Evolutionary conservation across 2,329 filamentous ascomycete species (phyloP).

Genomic region (Talaromyces marneffei): DNA sequence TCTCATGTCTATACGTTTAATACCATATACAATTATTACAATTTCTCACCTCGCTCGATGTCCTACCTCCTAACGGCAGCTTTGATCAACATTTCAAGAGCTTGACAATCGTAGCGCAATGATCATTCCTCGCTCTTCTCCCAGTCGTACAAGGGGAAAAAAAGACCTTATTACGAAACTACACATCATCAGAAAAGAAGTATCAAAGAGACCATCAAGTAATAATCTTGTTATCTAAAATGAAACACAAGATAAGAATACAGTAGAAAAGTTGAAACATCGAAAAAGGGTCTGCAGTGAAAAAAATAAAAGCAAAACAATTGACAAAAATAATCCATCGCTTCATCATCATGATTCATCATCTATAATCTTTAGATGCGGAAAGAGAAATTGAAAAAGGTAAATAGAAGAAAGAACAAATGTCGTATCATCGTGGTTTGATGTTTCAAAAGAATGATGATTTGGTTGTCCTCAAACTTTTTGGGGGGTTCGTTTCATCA

Average conservation of each 20-base stretch:
- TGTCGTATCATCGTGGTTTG: background rate
- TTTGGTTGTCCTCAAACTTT: slow-evolving; percentile 6
- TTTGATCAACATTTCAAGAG: too few species aligned
- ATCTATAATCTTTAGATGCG: slow-evolving; percentile 11
- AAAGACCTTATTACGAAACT: too few species aligned
- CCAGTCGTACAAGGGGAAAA: too few species aligned
- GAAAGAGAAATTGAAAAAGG: background rate
- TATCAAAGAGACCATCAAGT: background rate
- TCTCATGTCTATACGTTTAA: background rate
- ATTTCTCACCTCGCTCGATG: background rate
- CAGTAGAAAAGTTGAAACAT: slow-evolving; percentile 3
- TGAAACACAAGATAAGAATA: background rate
- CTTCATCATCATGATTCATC: slow-evolving; percentile 5
- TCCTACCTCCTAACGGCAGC: too few species aligned
- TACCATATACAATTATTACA: background rate
- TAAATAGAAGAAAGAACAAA: background rate
- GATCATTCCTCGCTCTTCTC: too few species aligned
- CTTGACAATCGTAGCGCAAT: too few species aligned
- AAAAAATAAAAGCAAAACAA: slow-evolving; percentile 13
- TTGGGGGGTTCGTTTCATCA: slow-evolving; percentile 10
- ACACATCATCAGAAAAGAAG: too few species aligned
- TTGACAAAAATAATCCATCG: slow-evolving; percentile 5
- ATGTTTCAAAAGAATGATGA: background rate
- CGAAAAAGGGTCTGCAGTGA: slow-evolving; percentile 6
- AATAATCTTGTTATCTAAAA: background rate